Conservation (phyloP, 768 basidiomycete species). For the Basidioascus undulatus region DNA sequence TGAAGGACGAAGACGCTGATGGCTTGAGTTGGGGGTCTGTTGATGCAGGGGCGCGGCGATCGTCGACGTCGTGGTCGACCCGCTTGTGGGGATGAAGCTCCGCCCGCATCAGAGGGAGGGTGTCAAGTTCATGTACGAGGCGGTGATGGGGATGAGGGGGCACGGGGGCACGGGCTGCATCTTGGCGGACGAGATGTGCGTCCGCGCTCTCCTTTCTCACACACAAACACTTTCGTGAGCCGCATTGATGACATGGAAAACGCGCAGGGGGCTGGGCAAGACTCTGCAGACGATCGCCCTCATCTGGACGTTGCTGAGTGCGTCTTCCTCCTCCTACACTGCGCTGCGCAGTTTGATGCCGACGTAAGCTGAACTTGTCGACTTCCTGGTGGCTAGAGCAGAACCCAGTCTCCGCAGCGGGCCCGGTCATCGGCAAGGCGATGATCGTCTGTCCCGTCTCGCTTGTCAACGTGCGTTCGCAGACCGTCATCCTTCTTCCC, state of each 20-base stretch:
- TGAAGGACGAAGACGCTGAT: constrained; percentile 36
- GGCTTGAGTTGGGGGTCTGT: not conserved
- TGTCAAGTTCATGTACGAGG: constrained; percentile 77
- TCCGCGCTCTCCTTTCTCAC: not conserved
- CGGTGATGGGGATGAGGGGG: constrained; percentile 70
- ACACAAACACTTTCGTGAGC: not conserved
- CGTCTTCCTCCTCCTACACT: constrained; percentile 13
- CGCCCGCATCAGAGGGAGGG: constrained; percentile 81
- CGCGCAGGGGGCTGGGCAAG: constrained; percentile 79
- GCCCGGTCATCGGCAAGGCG: constrained; percentile 43
- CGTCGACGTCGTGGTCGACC: constrained; percentile 63
- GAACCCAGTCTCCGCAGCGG: constrained; percentile 41
- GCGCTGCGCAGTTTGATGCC: too few relatives aligned
- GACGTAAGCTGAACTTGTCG: not conserved
- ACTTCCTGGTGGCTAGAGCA: constrained; percentile 32
- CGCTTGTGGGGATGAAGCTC: constrained; percentile 46
- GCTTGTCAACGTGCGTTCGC: constrained; percentile 49
- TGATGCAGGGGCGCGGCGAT: constrained; percentile 34
- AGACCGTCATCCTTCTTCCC: not conserved
- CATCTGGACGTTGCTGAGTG: constrained; percentile 77
- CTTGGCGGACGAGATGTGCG: constrained; percentile 83
- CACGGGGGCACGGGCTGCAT: constrained; percentile 82
- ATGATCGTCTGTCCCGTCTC: constrained; percentile 88
- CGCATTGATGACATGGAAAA: not conserved
- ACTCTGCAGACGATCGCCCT: constrained; percentile 55